A percentile compares a stretch with the other conserved stretches of the same genome.
Evolutionary conservation across 2,329 filamentous ascomycete genomes (phyloP).

Genomic region (Emmonsiellopsis sp.): DNA sequence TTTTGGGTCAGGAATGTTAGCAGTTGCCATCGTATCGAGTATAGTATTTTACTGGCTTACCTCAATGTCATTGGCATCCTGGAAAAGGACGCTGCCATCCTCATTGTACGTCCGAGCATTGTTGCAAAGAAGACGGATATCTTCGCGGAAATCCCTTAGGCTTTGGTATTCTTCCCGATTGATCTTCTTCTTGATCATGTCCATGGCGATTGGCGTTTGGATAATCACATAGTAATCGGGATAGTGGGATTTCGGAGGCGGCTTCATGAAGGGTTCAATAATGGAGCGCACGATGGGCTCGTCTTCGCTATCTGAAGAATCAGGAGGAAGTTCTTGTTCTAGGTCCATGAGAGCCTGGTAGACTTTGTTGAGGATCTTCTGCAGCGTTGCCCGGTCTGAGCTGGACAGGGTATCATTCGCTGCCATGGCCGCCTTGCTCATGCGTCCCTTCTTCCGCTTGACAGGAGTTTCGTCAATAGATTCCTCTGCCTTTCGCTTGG

Average conservation of each 20-base stretch:
- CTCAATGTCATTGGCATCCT: conserved; percentile 88
- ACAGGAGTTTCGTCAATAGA: conserved; percentile 67
- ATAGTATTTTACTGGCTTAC: conserved; percentile 43
- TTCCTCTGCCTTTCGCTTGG: conserved; percentile 81
- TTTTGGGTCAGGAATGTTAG: conserved; percentile 3
- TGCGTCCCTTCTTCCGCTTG: conserved; percentile 66
- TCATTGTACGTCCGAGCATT: conserved; percentile 97
- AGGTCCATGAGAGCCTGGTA: conserved; percentile 75
- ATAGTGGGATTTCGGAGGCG: conserved; percentile 81
- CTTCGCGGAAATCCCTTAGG: conserved; percentile 68
- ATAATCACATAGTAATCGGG: conserved; percentile 95
- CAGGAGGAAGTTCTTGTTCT: conserved; percentile 58
- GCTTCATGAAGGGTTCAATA: conserved; percentile 87
- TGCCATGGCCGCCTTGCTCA: conserved; percentile 48
- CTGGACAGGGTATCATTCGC: conserved; percentile 51
- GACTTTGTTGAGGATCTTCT: conserved; percentile 65
- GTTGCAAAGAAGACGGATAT: conserved; percentile 73
- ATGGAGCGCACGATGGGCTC: conserved; percentile 61
- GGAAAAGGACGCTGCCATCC: conserved; percentile 82
- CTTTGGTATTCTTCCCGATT: conserved; percentile 89
- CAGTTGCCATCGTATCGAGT: conserved; percentile 8
- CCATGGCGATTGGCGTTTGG: conserved; percentile 87
- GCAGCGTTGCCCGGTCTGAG: conserved; percentile 65
- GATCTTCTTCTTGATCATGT: conserved; percentile 87
- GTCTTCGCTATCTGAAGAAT: conserved; percentile 44